phyloP scores from a whole-genome alignment of 305 asterid genomes.

The Fraxinus platypoda region DNA sequence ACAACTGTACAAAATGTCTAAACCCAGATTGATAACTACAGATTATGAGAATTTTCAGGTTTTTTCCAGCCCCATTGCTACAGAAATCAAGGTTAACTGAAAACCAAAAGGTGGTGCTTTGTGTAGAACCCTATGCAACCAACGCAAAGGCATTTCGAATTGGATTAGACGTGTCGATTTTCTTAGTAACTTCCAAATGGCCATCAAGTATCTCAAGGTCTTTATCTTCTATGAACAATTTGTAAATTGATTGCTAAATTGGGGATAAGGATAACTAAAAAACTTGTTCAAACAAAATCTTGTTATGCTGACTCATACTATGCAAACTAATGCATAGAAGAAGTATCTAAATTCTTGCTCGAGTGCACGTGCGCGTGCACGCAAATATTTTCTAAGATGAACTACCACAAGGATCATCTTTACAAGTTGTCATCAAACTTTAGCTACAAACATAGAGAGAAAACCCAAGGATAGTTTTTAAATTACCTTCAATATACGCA shows the following conservation, averaged over 20 bases:
- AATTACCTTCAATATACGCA: slow-evolving; percentile 83
- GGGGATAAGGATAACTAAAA: neutral
- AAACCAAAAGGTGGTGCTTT: neutral
- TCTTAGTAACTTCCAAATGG: neutral
- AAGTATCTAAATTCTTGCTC: neutral
- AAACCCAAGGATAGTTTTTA: neutral
- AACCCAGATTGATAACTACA: neutral
- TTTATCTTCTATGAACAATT: neutral
- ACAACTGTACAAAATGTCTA: neutral
- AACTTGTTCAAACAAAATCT: neutral
- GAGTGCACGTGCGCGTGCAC: neutral
- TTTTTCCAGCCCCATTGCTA: neutral
- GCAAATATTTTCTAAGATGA: neutral
- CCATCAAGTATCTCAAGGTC: neutral
- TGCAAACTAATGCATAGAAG: neutral
- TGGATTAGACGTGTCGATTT: neutral
- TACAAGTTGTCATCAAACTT: neutral
- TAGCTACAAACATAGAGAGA: neutral
- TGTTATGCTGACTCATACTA: neutral
- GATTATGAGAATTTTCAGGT: neutral
- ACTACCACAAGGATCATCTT: neutral
- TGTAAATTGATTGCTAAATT: neutral
- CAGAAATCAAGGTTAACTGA: neutral
- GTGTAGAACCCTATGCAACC: neutral
- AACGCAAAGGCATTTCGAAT: neutral